Conservation (phyloP, 2,329 filamentous ascomycete species). For the Fusarium tanahbumbuense region DNA sequence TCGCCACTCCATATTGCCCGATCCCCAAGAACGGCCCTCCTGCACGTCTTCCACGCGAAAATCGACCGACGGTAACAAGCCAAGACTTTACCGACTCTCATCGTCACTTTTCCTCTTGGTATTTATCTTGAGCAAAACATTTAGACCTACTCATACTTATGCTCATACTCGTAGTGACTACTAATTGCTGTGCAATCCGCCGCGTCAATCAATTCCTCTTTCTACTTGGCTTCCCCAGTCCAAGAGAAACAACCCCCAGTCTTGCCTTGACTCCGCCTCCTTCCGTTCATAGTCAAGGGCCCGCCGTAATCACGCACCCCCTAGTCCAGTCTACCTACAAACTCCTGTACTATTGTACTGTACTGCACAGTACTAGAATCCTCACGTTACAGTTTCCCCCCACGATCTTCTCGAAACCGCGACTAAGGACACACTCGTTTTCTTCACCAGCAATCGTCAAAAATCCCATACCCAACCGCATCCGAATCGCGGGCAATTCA, state of each 20-base stretch:
- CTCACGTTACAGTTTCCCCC: slow-evolving; percentile 21
- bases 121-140: background rate
- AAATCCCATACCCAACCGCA: slow-evolving; percentile 3
- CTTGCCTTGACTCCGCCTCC: slow-evolving; percentile 12
- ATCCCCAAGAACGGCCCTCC: slow-evolving; percentile 7
- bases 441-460: slow-evolving; percentile 1
- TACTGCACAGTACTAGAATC: slow-evolving; percentile 20
- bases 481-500: background rate
- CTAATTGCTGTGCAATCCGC: background rate
- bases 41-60: slow-evolving; percentile 22
- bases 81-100: slow-evolving; percentile 34
- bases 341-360: background rate
- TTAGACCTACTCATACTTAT: background rate
- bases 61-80: slow-evolving; percentile 27
- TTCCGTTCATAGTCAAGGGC: slow-evolving; percentile 21
- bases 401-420: slow-evolving; percentile 29
- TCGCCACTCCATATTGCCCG: slow-evolving; percentile 21
- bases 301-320: slow-evolving; percentile 22
- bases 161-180: background rate
- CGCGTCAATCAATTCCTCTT: background rate
- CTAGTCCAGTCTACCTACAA: background rate
- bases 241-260: slow-evolving; percentile 2
- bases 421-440: slow-evolving; percentile 24
- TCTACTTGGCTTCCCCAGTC: background rate
- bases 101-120: slow-evolving; percentile 18